phyloP scores from a whole-genome alignment of 2,329 filamentous ascomycete genomes.

The Calonectria multiphialidica region DNA sequence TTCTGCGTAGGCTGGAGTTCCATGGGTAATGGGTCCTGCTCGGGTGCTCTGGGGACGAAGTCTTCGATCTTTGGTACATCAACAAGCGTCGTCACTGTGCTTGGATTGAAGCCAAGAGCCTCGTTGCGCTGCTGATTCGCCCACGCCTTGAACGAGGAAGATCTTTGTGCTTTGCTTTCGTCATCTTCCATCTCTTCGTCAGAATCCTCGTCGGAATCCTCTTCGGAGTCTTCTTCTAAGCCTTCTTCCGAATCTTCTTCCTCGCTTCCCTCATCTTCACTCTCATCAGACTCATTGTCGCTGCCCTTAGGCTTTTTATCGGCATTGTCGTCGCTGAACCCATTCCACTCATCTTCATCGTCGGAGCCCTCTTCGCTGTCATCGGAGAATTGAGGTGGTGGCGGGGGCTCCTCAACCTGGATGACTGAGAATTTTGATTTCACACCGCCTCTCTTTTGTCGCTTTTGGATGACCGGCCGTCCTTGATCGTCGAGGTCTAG shows the following conservation, averaged over 20 bases:
- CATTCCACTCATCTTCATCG: slow-evolving; percentile 68
- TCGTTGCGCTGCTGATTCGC: slow-evolving; percentile 88
- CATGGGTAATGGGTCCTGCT: slow-evolving; percentile 77
- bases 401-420: slow-evolving; percentile 55
- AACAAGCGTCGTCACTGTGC: slow-evolving; percentile 56
- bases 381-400: slow-evolving; percentile 52
- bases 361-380: slow-evolving; percentile 41
- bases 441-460: slow-evolving; percentile 77
- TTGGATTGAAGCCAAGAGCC: slow-evolving; percentile 75
- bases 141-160: slow-evolving; percentile 91
- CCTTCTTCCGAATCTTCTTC: slow-evolving; percentile 48
- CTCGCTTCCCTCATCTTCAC: slow-evolving; percentile 34
- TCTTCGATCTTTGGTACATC: slow-evolving; percentile 69
- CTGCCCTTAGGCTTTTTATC: slow-evolving; percentile 45
- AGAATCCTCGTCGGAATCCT: slow-evolving; percentile 37
- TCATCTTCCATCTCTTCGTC: slow-evolving; percentile 46
- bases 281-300: slow-evolving; percentile 29
- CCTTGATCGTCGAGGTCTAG: slow-evolving; percentile 85
- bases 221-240: slow-evolving; percentile 44
- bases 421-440: slow-evolving; percentile 65
- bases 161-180: slow-evolving; percentile 48
- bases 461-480: slow-evolving; percentile 84
- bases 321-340: slow-evolving; percentile 65
- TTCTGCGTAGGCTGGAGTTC: slow-evolving; percentile 74
- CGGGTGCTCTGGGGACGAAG: slow-evolving; percentile 75